Conservation (phyloP, 1,284 basidiomycete species). For the Mycocalia duriaeana region DNA sequence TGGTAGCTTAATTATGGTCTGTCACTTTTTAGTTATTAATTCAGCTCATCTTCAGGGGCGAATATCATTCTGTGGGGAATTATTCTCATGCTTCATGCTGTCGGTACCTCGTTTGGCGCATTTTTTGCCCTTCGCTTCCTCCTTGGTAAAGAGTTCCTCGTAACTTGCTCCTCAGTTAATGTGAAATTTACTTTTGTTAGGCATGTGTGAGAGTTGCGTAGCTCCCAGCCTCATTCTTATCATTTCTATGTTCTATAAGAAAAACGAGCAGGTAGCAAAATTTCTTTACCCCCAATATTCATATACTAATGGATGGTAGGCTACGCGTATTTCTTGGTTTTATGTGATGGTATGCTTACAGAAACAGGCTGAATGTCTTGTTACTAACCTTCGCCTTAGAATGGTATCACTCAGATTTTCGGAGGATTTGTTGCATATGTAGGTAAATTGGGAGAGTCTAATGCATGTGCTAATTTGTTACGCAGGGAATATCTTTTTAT, state of each 20-base stretch:
- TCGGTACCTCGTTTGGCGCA: slow-evolving; percentile 49
- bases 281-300: neutral
- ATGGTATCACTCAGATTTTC: slow-evolving; percentile 57
- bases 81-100: slow-evolving; percentile 57
- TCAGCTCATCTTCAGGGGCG: slow-evolving; percentile 30
- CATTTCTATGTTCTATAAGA: slow-evolving; percentile 68
- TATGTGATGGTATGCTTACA: slow-evolving; percentile 67
- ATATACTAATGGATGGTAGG: slow-evolving; percentile 26
- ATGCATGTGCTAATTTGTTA: neutral
- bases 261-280: slow-evolving; percentile 55
- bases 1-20: slow-evolving; percentile 27
- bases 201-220: slow-evolving; percentile 64
- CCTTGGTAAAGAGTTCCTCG: slow-evolving; percentile 33
- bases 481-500: slow-evolving; percentile 55
- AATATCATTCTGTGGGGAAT: slow-evolving; percentile 63
- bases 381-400: slow-evolving; percentile 29
- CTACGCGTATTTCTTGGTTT: slow-evolving; percentile 59
- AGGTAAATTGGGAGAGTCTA: slow-evolving; percentile 16
- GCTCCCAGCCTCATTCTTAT: slow-evolving; percentile 60
- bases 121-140: slow-evolving; percentile 63
- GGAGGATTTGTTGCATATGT: slow-evolving; percentile 67
- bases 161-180: neutral
- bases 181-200: no score
- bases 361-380: slow-evolving; percentile 4
- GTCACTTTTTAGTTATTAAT: neutral